Percentiles rank a stretch among this genome's conserved stretches.
Evolutionary conservation across 345 rosid genomes (phyloP).

Genomic region (Melaleuca alternifolia): DNA sequence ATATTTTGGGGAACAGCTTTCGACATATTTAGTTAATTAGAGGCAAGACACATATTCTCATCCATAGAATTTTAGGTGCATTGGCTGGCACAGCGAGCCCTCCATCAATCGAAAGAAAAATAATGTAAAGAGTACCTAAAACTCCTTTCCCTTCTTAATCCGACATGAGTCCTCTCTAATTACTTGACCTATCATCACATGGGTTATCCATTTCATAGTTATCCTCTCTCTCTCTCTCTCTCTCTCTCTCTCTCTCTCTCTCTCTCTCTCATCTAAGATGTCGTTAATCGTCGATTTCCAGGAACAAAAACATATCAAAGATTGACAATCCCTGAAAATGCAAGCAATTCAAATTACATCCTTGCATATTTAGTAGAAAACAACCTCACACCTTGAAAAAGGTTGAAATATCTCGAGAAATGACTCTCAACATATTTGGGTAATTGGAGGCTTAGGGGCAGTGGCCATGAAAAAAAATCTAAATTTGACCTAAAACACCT

Average conservation of each 20-base stretch:
- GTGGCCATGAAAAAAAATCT: too few species aligned
- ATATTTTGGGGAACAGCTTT: background rate
- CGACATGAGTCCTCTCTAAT: background rate
- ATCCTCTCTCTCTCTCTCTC: background rate
- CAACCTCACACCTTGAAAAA: background rate
- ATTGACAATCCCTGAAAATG: too few species aligned
- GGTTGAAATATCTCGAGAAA: background rate
- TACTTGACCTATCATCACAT: too few species aligned
- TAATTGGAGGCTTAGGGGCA: too few species aligned
- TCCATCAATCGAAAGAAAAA: background rate
- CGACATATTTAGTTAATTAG: background rate
- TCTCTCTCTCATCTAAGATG: background rate
- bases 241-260: background rate
- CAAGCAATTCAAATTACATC: too few species aligned
- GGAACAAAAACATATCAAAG: too few species aligned
- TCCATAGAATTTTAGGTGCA: background rate
- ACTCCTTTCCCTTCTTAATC: background rate
- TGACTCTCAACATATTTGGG: background rate
- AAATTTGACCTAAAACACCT: too few species aligned
- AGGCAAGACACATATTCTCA: background rate
- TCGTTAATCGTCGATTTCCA: background rate
- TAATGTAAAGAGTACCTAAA: too few species aligned
- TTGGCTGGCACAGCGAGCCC: background rate
- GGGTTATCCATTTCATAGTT: too few species aligned
- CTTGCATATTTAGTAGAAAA: too few species aligned